Conservation (phyloP, 306 rosid genomes). For the Trichosanthes truncata region DNA sequence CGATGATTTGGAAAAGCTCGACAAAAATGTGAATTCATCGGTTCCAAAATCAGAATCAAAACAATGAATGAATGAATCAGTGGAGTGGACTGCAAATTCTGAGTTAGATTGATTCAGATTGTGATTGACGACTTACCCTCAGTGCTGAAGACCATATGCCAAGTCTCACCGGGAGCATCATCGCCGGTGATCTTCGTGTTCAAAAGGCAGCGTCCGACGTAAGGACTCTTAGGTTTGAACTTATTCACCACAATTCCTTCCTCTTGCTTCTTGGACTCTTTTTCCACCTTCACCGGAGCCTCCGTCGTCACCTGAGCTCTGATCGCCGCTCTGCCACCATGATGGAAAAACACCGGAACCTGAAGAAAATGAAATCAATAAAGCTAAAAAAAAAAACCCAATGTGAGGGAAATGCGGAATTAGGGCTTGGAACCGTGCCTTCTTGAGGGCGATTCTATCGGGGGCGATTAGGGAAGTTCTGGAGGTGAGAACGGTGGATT, state of each 20-base stretch:
- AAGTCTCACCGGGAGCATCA: constrained; percentile 98
- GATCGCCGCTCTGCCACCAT: constrained; percentile 39
- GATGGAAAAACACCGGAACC: constrained; percentile 45
- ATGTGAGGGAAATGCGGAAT: background rate
- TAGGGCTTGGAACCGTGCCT: constrained; percentile 27
- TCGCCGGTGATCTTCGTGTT: constrained; percentile 97
- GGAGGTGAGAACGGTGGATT: constrained; percentile 46
- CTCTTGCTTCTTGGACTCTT: constrained; percentile 74
- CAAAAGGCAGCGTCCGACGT: constrained; percentile 63
- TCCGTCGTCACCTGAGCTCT: constrained; percentile 90
- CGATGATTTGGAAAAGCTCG: background rate
- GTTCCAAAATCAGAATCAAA: no score
- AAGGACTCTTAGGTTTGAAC: constrained; percentile 76
- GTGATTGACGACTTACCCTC: constrained; percentile 46
- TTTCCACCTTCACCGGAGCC: constrained; percentile 71
- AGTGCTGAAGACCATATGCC: constrained; percentile 99
- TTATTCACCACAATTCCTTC: constrained; percentile 82
- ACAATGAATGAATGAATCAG: background rate
- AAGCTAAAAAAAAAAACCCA: no score
- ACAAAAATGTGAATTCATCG: background rate
- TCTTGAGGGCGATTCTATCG: constrained; percentile 50
- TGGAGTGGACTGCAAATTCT: background rate
- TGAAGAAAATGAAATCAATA: constrained; percentile 16
- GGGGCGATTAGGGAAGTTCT: constrained; percentile 42
- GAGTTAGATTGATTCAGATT: no score